Percentiles rank a stretch among this genome's conserved stretches.
phyloP scores from a whole-genome alignment of 208 protist genomes.

The Angomonas desouzai region DNA sequence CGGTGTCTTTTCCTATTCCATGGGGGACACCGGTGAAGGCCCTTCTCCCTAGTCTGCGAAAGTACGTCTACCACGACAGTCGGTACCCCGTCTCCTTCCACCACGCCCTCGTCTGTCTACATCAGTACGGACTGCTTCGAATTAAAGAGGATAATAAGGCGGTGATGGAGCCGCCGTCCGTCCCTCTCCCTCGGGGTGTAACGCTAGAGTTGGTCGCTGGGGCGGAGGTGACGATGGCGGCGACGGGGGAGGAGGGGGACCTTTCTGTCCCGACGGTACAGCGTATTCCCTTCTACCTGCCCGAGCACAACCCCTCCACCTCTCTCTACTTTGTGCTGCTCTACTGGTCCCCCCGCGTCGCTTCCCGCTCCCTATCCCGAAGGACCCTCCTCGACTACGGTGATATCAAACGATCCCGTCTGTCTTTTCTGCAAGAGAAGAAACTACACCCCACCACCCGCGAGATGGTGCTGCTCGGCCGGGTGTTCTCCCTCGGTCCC shows the following conservation, averaged over 20 bases:
- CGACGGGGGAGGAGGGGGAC: neutral
- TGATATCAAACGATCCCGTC: neutral
- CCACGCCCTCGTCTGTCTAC: slow-evolving; percentile 26
- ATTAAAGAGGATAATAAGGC: slow-evolving; percentile 18
- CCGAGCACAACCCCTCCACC: slow-evolving; percentile 3
- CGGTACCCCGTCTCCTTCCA: slow-evolving; percentile 40
- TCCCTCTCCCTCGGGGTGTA: neutral
- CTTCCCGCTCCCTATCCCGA: slow-evolving; percentile 19
- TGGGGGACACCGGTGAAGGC: slow-evolving; percentile 11
- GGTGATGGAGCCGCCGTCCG: slow-evolving; percentile 3
- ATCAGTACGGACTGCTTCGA: slow-evolving; percentile 37
- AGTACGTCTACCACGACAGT: slow-evolving; percentile 32
- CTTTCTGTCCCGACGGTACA: neutral
- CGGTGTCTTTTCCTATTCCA: neutral
- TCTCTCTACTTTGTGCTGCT: slow-evolving; percentile 46
- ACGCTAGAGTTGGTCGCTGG: slow-evolving; percentile 6
- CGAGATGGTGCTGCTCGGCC: slow-evolving; percentile 1
- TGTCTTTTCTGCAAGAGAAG: neutral
- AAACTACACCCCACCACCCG: neutral
- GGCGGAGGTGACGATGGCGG: neutral
- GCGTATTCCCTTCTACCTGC: neutral
- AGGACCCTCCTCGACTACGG: neutral
- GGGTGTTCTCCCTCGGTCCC: neutral
- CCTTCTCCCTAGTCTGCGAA: slow-evolving; percentile 47
- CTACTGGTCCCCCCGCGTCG: slow-evolving; percentile 42